Base-by-base conservation (phyloP, 345 rosid genomes). In the Hypericum androsaemum region DNA sequence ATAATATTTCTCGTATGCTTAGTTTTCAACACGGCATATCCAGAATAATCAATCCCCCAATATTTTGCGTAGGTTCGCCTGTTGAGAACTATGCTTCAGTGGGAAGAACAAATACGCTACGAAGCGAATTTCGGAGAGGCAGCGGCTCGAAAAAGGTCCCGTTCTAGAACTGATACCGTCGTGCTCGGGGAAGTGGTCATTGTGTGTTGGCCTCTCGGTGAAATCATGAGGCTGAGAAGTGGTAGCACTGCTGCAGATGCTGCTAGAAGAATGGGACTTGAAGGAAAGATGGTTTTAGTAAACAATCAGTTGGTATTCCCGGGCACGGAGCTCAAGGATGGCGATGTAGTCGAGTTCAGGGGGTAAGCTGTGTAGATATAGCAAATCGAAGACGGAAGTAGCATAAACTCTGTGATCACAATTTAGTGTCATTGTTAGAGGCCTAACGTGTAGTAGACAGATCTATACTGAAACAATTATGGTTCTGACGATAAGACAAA, bases 161-260 rank as follows among this genome's bases (percentile, higher is more conserved):
- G 42, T 7, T 11, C 12, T 15, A 38, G 7, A 8, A 52, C 59
- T 5, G 70, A 73, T 46, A 64, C 74, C 1, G 60, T 57, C 12
- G 54, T 17, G 17, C 72, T 70, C 4, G 80, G 84, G 46, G 89
- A 83, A 61, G 85, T 83, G 58, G 84, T 78, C 47, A 69, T 80
- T 40, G 67, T 83, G 14, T 68, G 80, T 57, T 78, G 84, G 79
- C 90, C 90, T 0, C 53, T 70, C 39, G 90, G 86, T 42, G 86
- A 80, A 28, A 83, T 80, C 64, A 76, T 80, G 80, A 76, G 86
- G 68, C 58, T 83, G 48, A 72, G 68, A 11, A 74, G 57, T 9
- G 84, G 86, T 36, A 83, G 90, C 71, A 83, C 90, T 14, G 90
- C 86, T 43, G 90, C 84, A 15, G 90, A 83, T 53, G 90, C 84